These are phyloP conservation scores for Oryza longistaminata DNA, from an alignment of 176 grass and related monocot genomes.

Conservation along the genomic window DNA sequence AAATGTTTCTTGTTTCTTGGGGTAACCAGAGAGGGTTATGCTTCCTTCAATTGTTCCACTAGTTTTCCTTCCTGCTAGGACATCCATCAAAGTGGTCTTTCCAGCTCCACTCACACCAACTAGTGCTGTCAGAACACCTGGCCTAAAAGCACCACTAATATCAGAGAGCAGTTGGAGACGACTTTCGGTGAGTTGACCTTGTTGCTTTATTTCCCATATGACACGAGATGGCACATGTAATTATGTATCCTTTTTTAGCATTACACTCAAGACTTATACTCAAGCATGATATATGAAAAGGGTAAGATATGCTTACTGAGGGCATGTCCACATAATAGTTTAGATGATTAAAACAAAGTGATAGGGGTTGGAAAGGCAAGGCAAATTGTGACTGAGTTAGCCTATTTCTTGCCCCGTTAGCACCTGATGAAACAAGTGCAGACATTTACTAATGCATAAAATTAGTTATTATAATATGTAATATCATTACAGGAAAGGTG, in stretches of 20 bases:
- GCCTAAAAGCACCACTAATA: slow-evolving; percentile 86
- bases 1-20: slow-evolving; percentile 89
- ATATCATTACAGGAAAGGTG: too few species aligned
- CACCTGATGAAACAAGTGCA: slow-evolving; percentile 13
- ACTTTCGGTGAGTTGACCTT: slow-evolving; percentile 45
- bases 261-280: background rate
- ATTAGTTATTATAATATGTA: background rate
- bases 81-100: slow-evolving; percentile 96
- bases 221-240: background rate
- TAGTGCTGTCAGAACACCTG: slow-evolving; percentile 77
- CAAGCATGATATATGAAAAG: background rate
- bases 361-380: slow-evolving; percentile 82
- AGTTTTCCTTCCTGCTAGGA: slow-evolving; percentile 86
- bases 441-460: background rate
- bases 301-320: slow-evolving; percentile 53
- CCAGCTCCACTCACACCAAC: slow-evolving; percentile 91
- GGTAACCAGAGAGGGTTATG: slow-evolving; percentile 70
- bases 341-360: slow-evolving; percentile 75
- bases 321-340: slow-evolving; percentile 93
- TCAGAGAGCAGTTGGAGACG: slow-evolving; percentile 68
- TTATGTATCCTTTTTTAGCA: background rate
- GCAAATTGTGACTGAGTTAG: slow-evolving; percentile 42
- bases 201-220: slow-evolving; percentile 63
- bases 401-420: slow-evolving; percentile 8
- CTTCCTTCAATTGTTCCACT: slow-evolving; percentile 70